Evolutionary conservation across 352 stramenopile species (phyloP), one percentile per base, ranked within the genome.

Genomic region (Discostella stelligera): DNA sequence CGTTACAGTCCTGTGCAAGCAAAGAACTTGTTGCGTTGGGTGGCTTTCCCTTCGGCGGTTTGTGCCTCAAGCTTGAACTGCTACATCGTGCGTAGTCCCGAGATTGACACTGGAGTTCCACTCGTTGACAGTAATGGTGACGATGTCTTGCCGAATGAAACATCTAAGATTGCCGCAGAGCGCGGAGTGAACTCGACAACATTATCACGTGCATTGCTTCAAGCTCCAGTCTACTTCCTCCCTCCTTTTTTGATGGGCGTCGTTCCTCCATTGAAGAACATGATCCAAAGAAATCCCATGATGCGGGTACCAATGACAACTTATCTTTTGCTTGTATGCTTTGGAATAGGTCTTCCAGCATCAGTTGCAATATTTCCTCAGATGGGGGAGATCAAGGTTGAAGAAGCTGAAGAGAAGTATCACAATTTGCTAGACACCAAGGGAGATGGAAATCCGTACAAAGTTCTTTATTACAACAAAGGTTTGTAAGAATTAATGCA

Each of bases 11-110:
- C 82, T 10, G 65, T 52, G 21, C 39, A 86, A 55, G 87, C 86
- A 6, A 83, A 80, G 50, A 39, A 76, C 23, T 60, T 94, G 30
- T 58, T 94, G 69, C 79, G 79, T 71, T 94, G 79, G n/a, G 86
- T 93, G 2, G 83, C 89, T 32, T 94, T 94, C 67, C 89, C 89
- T 66, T 90, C 80, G 6, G 80, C 83, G 10, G 78, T 94, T 1
- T 76, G 93, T 10, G 89, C 89, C 18, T 89, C 74, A 2, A 89
- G 74, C 66, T 72, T 92, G 13, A 94, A 94, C 80, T 94, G 89
- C 63, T 94, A 93, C 63, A 92, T 94, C 69, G 90, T 94, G n/a
- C 76, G 89, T 5, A 77, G 61, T 63, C 89, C 89, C 8, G 89
- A 93, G 77, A 93, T 94, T 64, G 76, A 84, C 23, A 85, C 77